phyloP scores from a whole-genome alignment of 352 stramenopile species.

The Pythium vanterpoolii region DNA sequence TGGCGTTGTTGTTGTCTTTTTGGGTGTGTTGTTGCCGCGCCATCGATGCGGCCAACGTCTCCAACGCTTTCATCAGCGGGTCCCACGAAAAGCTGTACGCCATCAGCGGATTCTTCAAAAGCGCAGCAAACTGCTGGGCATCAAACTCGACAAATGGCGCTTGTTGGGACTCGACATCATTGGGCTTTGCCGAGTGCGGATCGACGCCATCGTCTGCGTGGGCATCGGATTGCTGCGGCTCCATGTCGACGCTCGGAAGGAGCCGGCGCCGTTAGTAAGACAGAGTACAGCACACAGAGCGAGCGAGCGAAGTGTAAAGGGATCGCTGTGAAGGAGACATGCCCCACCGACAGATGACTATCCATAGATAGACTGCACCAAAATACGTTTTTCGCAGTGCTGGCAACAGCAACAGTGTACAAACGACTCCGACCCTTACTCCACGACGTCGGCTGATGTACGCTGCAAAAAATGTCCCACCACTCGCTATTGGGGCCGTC shows the following conservation, averaged over 20 bases:
- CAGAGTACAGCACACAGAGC: slow-evolving; percentile 23
- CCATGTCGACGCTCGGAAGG: no score
- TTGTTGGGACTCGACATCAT: slow-evolving; percentile 5
- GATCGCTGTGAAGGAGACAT: no score
- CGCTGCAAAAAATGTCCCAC: slow-evolving; percentile 37
- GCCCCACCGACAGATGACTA: slow-evolving; percentile 90
- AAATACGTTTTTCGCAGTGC: neutral
- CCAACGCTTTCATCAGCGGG: slow-evolving; percentile 60
- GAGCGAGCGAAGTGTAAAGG: no score
- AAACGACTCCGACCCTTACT: slow-evolving; percentile 56
- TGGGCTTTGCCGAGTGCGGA: slow-evolving; percentile 1
- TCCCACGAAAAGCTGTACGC: slow-evolving; percentile 73
- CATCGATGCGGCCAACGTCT: slow-evolving; percentile 51
- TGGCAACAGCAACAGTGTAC: slow-evolving; percentile 77
- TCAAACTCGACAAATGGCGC: slow-evolving; percentile 19
- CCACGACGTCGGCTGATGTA: slow-evolving; percentile 56
- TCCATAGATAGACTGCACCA: neutral
- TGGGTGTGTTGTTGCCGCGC: slow-evolving; percentile 48
- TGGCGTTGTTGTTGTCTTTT: slow-evolving; percentile 37
- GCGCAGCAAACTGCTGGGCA: slow-evolving; percentile 42
- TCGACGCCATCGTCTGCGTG: slow-evolving; percentile 3
- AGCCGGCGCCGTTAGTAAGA: slow-evolving; percentile 38
- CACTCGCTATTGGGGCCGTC: slow-evolving; percentile 67
- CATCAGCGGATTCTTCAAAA: slow-evolving; percentile 69
- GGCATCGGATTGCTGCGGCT: slow-evolving; percentile 22